Evolutionary conservation across 164 flowering plant genomes (phyloP), one percentile per base, ranked within the genome.

Genomic region (Magnolia changhungtana): DNA sequence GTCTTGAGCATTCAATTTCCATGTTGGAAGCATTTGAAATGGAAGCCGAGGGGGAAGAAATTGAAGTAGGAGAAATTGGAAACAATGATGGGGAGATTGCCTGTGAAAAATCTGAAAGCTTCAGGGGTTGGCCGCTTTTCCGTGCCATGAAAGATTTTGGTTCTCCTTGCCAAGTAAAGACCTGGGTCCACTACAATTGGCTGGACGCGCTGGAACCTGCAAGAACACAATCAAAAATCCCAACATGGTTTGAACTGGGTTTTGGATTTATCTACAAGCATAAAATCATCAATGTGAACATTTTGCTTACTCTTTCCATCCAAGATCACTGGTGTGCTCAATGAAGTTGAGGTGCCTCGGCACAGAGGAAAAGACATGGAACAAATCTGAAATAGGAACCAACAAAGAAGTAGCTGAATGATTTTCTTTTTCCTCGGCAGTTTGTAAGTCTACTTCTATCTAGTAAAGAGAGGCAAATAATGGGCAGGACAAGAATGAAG

Each of bases 301-400:
- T 9, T 78, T 78, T 78, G 80, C 98, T 27, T 92, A 96, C 99
- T 96, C 99, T 90, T 96, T 96, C 97, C 97, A 96, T 72, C 94
- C 98, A 75, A 96, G 95, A 78, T 94, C 97, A 80, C 95, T 86
- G 73, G 98, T 90, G 82, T 94, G 99, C 79, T 96, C 98, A 77
- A 96, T 87, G 85, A 96, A 96, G 84, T 90, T 96, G 78, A 91
- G 86, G 78, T 90, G 97, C 84, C 95, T 89, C 19, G 88, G 81
- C 65, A 93, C 85, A 21, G 94, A 81, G 49, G 98, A 91, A 83
- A 96, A 92, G 49, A 85, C 99, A 81, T 92, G 96, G 66, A 93
- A 86, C 80, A 96, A 79, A 75, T 94, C 99, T 96, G 94, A 73
- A 81, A 84, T 55, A 71, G 69, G 7, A 37, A 37, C 45, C 45